Evolutionary conservation across 1,284 basidiomycete species (phyloP), one percentile per base, ranked within the genome.

Genomic region (Apiotrichum domesticum): DNA sequence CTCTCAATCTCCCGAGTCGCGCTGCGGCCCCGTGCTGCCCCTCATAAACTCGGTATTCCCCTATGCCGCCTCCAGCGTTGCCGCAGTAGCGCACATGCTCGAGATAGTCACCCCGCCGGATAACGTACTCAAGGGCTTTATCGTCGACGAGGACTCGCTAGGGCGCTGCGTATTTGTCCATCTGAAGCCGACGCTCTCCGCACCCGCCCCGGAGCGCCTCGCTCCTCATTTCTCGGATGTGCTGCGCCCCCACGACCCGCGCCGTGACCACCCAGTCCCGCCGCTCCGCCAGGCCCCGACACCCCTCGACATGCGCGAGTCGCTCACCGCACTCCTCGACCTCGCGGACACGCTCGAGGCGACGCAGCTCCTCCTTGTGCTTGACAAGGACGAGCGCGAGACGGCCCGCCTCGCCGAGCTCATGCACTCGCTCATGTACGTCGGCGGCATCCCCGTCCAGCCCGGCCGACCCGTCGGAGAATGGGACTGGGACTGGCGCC

Each of bases 371-470:
- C 59, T 77, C 4, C 64, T 77, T 32, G 66, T 73, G 1, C 65
- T 77, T 40, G 69, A 74, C 54, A 58, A 69, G 49, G 59, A 70
- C 29, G 73, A 74, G 52, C 59, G 70, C 33, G 70, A 70, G 21
- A 66, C 65, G 39, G 70, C 70, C 11, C 64, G 65, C 14, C 59
- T 77, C 45, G 64, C 66, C 5, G 71, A 74, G 46, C 58, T 75
- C 43, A 63, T 77, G 40, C 75, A 77, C 62, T 67, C 71, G 15
- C 57, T 77, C 55, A 74, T 76, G 66, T 77, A 74, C 56, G 72
- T 72, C 34, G 75, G 75, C 11, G 74, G 74, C 2, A 63, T 66
- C 46, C 70, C 75, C 4, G 50, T 76, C 11, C 61, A 64, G 45
- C 69, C 68, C 29, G 68, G 71, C 15, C 64, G 55, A 2, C 57